A percentile compares a stretch with the other conserved stretches of the same genome.
phyloP scores from a whole-genome alignment of 2,329 filamentous ascomycete genomes.

The Sclerotiophoma versabilis region DNA sequence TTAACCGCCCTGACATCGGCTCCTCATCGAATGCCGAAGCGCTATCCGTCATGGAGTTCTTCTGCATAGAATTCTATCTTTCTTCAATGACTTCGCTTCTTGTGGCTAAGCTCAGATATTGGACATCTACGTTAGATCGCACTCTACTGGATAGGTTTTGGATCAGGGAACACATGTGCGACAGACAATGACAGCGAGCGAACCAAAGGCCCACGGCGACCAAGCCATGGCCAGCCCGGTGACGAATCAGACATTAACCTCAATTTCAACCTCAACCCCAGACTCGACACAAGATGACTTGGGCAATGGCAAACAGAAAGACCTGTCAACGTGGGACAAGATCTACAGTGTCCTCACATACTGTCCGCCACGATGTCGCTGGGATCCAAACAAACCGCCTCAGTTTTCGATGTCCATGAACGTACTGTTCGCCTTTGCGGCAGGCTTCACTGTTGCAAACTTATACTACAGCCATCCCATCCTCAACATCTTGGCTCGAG shows the following conservation, averaged over 20 bases:
- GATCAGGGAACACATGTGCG: background rate
- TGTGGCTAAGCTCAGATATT: background rate
- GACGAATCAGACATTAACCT: conserved; percentile 1
- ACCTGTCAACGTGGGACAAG: conserved; percentile 28
- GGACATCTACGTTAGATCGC: background rate
- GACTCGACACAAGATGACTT: background rate
- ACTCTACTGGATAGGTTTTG: conserved; percentile 3
- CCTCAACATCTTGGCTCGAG: conserved; percentile 74
- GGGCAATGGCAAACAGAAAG: background rate
- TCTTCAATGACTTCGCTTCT: conserved; percentile 1
- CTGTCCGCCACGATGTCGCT: conserved; percentile 72
- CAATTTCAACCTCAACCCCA: background rate
- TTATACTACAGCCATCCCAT: conserved; percentile 85
- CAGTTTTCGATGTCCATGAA: conserved; percentile 73
- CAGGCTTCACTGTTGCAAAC: conserved; percentile 79
- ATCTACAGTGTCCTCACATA: conserved; percentile 56
- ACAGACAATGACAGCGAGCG: conserved; percentile 9
- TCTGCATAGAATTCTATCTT: background rate
- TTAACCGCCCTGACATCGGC: conserved; percentile 19
- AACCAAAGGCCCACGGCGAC: conserved; percentile 1
- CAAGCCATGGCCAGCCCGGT: background rate
- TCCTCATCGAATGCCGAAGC: conserved; percentile 18
- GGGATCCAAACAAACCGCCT: conserved; percentile 70
- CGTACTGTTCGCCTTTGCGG: conserved; percentile 71
- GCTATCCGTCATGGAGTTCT: conserved; percentile 22